These are phyloP conservation scores for Dianthus caryophyllus DNA, from an alignment of 148 eudicot species.

Conservation along the genomic window DNA sequence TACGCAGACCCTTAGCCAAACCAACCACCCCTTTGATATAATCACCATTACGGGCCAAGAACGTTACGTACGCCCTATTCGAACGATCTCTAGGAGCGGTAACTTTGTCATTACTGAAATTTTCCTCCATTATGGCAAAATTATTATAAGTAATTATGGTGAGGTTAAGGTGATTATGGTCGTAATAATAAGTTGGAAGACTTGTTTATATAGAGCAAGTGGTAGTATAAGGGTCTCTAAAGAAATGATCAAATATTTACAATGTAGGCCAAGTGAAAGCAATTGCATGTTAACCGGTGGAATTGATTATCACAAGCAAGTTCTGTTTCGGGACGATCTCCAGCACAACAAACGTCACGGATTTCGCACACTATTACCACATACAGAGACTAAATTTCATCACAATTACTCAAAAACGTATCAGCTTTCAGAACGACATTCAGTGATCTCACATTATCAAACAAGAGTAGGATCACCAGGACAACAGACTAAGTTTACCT, in stretches of 20 bases:
- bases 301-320: no score
- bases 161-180: background rate
- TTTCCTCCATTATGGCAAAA: background rate
- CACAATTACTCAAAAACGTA: no score
- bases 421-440: no score
- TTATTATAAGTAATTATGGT: background rate
- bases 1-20: conserved; percentile 40
- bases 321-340: no score
- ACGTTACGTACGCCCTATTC: conserved; percentile 38
- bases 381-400: no score
- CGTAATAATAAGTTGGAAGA: background rate
- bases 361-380: no score
- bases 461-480: no score
- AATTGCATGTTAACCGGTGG: no score
- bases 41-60: conserved; percentile 43
- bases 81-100: background rate
- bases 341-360: no score
- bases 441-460: no score
- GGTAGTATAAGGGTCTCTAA: background rate
- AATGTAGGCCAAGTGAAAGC: background rate
- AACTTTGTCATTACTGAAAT: background rate
- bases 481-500: no score
- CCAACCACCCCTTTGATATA: conserved; percentile 42
- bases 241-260: background rate
- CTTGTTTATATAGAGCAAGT: background rate